Base-by-base conservation (phyloP, 2,329 filamentous ascomycete genomes). In the Sporothrix pallida region DNA sequence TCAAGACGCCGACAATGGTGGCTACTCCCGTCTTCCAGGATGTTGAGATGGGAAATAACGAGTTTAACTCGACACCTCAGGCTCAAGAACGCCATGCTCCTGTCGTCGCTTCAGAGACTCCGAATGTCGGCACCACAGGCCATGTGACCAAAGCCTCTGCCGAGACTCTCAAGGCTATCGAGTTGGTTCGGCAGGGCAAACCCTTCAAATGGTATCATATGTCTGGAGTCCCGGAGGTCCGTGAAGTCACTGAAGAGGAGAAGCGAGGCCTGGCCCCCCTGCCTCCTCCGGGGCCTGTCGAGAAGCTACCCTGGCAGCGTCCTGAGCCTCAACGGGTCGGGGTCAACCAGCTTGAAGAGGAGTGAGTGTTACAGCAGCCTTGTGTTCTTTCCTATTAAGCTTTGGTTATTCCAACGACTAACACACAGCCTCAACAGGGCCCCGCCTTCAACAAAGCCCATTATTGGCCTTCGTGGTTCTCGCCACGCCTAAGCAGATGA, bases 401-500 rank as follows among this genome's bases (percentile, higher is more conserved):
- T 5, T 3, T 37, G 31, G 4, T 37, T 37, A 6, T 37, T 37
- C 31, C 31, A 37, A 7, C 31, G 31, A 37, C 31, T 37, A 7
- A 37, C 31, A 37, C 44, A 48, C 62, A 20, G 17, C 2, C 3
- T 31, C 17, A n/a, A 12, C 8, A n/a, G 46, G 23, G 23, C 46
- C 20, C 23, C 20, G 15, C n/a, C 44, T 6, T 46, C 42, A 15
- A 67, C 60, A 7, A 42, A n/a, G 13, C 48, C 63, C 8, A 17
- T 58, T 5, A 50, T 72, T 52, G 75, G 75, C 15, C 70, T 76
- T 15, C 72, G 74, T 8, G 75, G 72, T 9, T 76, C 75, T 13
- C 75, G 75, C 12, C 73, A 75, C 54, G 56, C 67, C 44, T 65
- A 23, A n/a, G 6, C 8, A 20, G 68, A 12, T 23, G 50, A 12